Evolutionary conservation across 106 monocot genomes (phyloP).

Genomic region (Dendrobium nobile): DNA sequence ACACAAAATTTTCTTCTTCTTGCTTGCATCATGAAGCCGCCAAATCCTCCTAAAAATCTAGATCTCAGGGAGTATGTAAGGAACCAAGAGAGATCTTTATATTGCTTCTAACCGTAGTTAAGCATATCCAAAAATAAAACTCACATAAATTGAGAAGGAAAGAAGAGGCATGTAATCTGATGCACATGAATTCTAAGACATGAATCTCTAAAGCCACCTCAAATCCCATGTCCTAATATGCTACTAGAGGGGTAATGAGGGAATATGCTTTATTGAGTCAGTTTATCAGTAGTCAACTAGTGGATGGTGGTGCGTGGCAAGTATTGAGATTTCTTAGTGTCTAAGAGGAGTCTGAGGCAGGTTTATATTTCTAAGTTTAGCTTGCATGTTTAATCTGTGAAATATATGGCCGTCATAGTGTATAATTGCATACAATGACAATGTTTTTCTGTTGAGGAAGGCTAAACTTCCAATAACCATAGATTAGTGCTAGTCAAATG

Average conservation of each 20-base stretch:
- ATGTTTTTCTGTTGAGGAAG: background rate
- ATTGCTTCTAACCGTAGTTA: background rate
- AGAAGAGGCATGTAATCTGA: too few species aligned
- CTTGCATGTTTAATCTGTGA: background rate
- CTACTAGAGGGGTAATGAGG: too few species aligned
- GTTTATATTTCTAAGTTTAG: too few species aligned
- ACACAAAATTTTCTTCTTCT: background rate
- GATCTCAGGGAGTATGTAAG: background rate
- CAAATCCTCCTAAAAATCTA: background rate
- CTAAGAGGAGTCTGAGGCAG: too few species aligned
- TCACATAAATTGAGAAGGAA: too few species aligned
- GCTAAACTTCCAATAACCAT: background rate
- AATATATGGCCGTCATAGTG: background rate
- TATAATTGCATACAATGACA: background rate
- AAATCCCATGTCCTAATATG: too few species aligned
- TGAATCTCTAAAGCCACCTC: too few species aligned
- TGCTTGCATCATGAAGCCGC: background rate
- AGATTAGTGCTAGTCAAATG: background rate
- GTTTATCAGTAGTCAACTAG: too few species aligned
- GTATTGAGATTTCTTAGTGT: too few species aligned
- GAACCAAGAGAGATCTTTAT: background rate
- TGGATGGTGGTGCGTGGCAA: too few species aligned
- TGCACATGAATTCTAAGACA: too few species aligned
- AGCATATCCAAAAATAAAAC: background rate
- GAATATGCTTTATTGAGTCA: too few species aligned